phyloP scores from a whole-genome alignment of 2,329 filamentous ascomycete species.

The Ophiosphaerella narmari region DNA sequence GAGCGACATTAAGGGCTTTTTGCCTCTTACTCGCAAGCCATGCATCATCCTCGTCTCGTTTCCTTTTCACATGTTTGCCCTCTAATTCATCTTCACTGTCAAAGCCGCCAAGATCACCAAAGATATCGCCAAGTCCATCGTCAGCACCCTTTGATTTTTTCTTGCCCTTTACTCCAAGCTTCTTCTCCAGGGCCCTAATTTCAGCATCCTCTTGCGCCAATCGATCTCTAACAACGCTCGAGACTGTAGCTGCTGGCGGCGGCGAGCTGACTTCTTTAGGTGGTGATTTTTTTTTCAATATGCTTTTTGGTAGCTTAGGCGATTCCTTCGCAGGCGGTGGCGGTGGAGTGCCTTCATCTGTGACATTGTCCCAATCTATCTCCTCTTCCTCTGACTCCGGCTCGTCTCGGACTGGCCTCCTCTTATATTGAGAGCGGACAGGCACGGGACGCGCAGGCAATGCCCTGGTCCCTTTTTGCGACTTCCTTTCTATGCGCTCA shows the following conservation, averaged over 20 bases:
- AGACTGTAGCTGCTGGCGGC: conserved; percentile 32
- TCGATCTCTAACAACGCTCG: conserved; percentile 57
- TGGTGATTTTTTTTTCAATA: conserved; percentile 28
- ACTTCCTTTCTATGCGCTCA: conserved; percentile 66
- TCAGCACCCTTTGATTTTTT: conserved; percentile 74
- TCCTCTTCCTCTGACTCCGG: conserved; percentile 24
- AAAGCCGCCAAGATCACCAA: conserved; percentile 65
- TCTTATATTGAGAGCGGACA: conserved; percentile 21
- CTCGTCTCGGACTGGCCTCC: conserved; percentile 19
- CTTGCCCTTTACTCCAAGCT: conserved; percentile 78
- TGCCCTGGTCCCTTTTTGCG: conserved; percentile 37
- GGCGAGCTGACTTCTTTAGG: conserved; percentile 10
- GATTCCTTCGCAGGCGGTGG: conserved; percentile 21
- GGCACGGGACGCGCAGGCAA: conserved; percentile 5
- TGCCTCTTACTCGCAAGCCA: conserved; percentile 64
- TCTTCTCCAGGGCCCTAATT: conserved; percentile 85
- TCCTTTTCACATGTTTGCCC: conserved; percentile 58
- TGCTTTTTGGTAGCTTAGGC: conserved; percentile 36
- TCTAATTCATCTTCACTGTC: conserved; percentile 54
- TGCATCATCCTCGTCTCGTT: conserved; percentile 62
- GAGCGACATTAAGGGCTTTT: conserved; percentile 50
- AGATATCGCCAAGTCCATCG: conserved; percentile 79
- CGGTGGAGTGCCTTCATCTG: conserved; percentile 35
- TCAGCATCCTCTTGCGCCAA: conserved; percentile 84
- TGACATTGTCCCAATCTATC: conserved; percentile 39